phyloP scores from a whole-genome alignment of 2,329 filamentous ascomycete species.

The Myriosclerotinia scirpicola region DNA sequence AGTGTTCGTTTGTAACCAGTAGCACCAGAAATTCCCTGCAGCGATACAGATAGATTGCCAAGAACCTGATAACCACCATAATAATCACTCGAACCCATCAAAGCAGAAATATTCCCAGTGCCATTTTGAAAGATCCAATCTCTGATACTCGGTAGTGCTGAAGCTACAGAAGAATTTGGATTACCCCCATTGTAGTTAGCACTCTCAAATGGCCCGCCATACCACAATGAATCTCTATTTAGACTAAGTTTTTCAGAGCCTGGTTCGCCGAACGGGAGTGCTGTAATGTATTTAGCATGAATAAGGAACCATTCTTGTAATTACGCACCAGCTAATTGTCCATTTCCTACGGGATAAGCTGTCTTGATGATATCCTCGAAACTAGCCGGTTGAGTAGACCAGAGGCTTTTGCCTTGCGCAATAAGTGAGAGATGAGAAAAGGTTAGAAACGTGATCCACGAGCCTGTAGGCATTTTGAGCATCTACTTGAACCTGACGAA shows the following conservation, averaged over 20 bases:
- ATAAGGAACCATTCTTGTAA: too few species aligned
- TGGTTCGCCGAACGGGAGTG: conserved; percentile 47
- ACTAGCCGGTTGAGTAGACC: conserved; percentile 29
- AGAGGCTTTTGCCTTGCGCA: conserved; percentile 17
- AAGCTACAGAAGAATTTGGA: conserved; percentile 41
- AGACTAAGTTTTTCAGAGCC: conserved; percentile 45
- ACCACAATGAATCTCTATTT: conserved; percentile 52
- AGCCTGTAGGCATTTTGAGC: neutral
- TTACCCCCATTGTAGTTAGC: conserved; percentile 49
- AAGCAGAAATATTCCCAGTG: conserved; percentile 39
- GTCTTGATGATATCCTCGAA: conserved; percentile 40
- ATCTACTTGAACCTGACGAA: neutral
- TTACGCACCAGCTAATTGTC: conserved; percentile 45
- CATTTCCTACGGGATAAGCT: conserved; percentile 51
- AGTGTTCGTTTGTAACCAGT: conserved; percentile 46
- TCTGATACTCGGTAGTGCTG: conserved; percentile 46
- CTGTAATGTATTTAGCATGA: conserved; percentile 26
- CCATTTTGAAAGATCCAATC: conserved; percentile 50
- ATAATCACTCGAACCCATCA: conserved; percentile 44
- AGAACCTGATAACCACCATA: conserved; percentile 51
- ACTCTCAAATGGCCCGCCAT: conserved; percentile 29
- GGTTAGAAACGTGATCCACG: neutral
- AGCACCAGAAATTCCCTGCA: conserved; percentile 40
- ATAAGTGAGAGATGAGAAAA: conserved; percentile 3
- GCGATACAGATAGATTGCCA: conserved; percentile 47